Evolutionary conservation across 2,329 filamentous ascomycete genomes (phyloP), one percentile per base, ranked within the genome.

Genomic region (Cladosporium sp.): DNA sequence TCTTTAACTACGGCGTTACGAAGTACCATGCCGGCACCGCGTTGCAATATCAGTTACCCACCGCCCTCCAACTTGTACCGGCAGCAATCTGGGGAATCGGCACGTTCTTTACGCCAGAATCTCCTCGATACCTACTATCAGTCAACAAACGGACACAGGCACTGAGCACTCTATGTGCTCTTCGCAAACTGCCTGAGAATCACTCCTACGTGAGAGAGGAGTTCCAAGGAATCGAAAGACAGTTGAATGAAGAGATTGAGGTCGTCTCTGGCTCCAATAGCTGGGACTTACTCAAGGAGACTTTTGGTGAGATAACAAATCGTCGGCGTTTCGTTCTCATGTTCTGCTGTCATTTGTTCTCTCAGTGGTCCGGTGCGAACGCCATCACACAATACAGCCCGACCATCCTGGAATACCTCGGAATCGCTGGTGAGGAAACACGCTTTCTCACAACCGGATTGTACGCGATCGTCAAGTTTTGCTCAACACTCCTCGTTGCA

Each of bases 371-470:
- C 1, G 86, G 86, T 0, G 85, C 86, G 0, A 83, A 82, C 5
- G 80, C 77, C 39, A 88, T 90, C 67, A 90, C 86, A 0, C 75
- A 89, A 8, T 90, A 90, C 61, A 86, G 86, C 0, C 80, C 82
- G 0, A 80, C 88, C 54, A 78, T 89, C 41, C 89, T 91, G 67
- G 74, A 73, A 8, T 75, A 89, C 41, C 75, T 89, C 30, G 86
- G 86, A 3, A 80, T 86, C 41, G 79, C 76, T 1, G 85, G 85
- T 8, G 76, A 77, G 37, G 77, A 83, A 36, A 82, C 88, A 65
- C 80, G 80, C 36, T 77, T 89, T 0, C 80, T 89, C 20, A 79
- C 86, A n/a, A 89, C 85, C 0, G 85, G 80, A 4, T 80, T 90
- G 42, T 89, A 89, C 47, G 86, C 86, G 40, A 78, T 89, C 49